Evolutionary conservation across 2,329 filamentous ascomycete genomes (phyloP), one percentile per base, ranked within the genome.

Genomic region (Boeremia exigua): DNA sequence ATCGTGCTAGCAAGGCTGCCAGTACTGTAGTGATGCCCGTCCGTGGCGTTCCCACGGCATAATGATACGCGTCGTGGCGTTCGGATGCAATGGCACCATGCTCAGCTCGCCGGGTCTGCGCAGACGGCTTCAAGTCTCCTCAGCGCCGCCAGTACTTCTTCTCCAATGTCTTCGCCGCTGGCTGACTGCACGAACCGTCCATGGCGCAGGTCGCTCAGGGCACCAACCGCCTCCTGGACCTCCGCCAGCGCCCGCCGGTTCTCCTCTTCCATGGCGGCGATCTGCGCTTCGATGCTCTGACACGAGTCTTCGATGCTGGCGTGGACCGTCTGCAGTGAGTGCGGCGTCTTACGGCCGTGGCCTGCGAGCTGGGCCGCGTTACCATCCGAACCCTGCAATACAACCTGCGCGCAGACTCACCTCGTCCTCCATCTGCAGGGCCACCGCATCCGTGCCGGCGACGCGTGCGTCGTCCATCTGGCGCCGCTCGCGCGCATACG

Each of bases 171-270:
- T 60, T 90, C 89, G 32, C 84, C 82, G 10, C 75, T 77, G 19
- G 75, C 71, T 23, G 78, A 72, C 23, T 77, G 77, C 34, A 77
- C 75, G 54, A 95, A 83, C 51, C 87, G 87, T 33, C 92, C 92
- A 68, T 95, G 94, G 40, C 90, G 86, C 51, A 96, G 80, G 75
- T 96, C 91, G 74, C 91, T 96, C 71, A 96, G 78, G 43, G 84
- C 86, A 29, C 88, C 88, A 14, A 95, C 83, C 0, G 83, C 88
- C 52, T 86, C 82, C 61, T 82, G 82, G 47, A 95, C 82, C 10
- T 85, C 83, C 4, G 82, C 79, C 6, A 89, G 74, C 3, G 92
- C 77, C 1, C 73, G 72, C 0, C 81, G 80, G 48, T 89, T 86
- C 62, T 94, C 88, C 30, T 83, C 78, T 63, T 91, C 84, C 4